Evolutionary conservation across 2,329 filamentous ascomycete genomes (phyloP), one percentile per base, ranked within the genome.

Genomic region (Trichoderma atroviride): DNA sequence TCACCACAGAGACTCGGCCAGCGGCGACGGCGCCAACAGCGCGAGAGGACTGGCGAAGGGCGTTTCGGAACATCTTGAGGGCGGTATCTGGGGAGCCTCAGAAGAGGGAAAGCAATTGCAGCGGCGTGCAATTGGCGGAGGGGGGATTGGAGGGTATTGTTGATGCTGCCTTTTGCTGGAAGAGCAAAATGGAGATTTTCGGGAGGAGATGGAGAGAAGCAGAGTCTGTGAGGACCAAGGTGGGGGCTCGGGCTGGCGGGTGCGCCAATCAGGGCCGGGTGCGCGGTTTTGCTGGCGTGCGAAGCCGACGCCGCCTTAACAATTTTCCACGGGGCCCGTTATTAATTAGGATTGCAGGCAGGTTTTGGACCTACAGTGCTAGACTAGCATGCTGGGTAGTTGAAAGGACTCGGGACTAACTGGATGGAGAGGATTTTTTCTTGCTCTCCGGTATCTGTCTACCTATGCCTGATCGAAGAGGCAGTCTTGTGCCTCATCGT

Each of bases 41-140:
- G 88, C 94, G 94, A 87, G 92, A 92, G 84, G 94, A 96, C 89
- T 97, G 94, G 88, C 94, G 91, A 86, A 98, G 89, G 88, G 95
- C 94, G 91, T 92, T 97, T 87, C 95, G 93, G 89, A 97, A 97
- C 95, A 98, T 97, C 86, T 82, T 87, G 77, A 78, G 72, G 78
- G 83, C 86, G 84, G 82, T 82, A 79, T 83, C 77, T 84, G 79
- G 40, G 81, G 80, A 79, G 82, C 84, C 80, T 82, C 82, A 79
- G 80, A 82, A 79, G 79, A 82, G 81, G 81, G 82, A 83, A 43
- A 83, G 83, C 88, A 89, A 89, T 88, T 89, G 87, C 87, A 85
- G 81, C 80, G 74, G 77, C 77, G 81, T 83, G 86, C 86, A 88
- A 88, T 86, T 88, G 87, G 81, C 78, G 81, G 55, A 58, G 55